Evolutionary conservation across 208 protist genomes (phyloP).

Genomic region (Tritrichomonas musculus): DNA sequence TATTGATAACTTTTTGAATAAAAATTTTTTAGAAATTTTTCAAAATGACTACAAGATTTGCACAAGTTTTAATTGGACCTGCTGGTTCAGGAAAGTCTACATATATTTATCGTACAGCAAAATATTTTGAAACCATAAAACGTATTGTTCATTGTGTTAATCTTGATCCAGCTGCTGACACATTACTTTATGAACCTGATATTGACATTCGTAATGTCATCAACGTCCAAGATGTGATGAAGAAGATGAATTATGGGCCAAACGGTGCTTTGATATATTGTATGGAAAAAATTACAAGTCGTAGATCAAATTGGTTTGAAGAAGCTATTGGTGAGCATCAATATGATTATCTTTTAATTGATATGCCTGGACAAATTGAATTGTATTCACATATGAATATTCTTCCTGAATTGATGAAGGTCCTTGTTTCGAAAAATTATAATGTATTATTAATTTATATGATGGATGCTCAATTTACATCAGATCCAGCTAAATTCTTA

Average conservation of each 20-base stretch:
- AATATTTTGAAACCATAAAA: constrained; percentile 16
- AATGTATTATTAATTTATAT: background rate
- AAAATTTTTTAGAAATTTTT: too few relatives aligned
- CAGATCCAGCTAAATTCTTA: background rate
- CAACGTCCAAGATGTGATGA: constrained; percentile 62
- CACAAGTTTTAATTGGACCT: constrained; percentile 3
- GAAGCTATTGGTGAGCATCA: constrained; percentile 21
- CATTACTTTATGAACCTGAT: background rate
- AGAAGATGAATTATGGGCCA: constrained; percentile 64
- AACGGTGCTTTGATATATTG: constrained; percentile 71
- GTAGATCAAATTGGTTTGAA: constrained; percentile 53
- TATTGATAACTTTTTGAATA: too few relatives aligned
- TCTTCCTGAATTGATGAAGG: background rate
- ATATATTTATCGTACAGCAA: background rate
- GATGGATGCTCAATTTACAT: background rate
- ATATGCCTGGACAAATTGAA: constrained; percentile 32
- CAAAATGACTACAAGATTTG: background rate
- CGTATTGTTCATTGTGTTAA: background rate
- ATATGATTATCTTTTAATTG: constrained; percentile 26
- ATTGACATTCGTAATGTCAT: background rate
- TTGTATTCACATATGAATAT: background rate
- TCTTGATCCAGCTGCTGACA: constrained; percentile 27
- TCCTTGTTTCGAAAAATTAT: background rate
- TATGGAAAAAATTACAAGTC: constrained; percentile 69
- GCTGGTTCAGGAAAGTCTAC: constrained; percentile 14